Base-by-base conservation (phyloP, 2,329 filamentous ascomycete genomes). In the Fusarium pilosicola region DNA sequence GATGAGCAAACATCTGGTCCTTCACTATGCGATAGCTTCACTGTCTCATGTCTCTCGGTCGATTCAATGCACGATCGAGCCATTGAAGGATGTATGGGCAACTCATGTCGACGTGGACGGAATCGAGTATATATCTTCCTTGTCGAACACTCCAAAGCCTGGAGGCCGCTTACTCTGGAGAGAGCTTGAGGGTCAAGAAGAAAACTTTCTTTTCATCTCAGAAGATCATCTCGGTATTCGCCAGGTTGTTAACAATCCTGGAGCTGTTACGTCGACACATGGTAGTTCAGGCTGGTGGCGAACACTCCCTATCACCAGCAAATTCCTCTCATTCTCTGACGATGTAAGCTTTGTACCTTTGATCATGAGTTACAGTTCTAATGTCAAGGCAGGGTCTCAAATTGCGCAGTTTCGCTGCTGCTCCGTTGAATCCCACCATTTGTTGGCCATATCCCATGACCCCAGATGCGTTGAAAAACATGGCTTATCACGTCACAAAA, bases 141-240 rank as follows among this genome's bases (percentile, higher is more conserved):
- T 72, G 17, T 72, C 68, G 6, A 74, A 74, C 18, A 22, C 6
- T 6, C 45, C 41, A 15, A 15, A n/a, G 10, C 34, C 22, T 6
- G 70, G 48, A 3, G 45, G 32, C 17, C 52, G 52, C 7, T 6
- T 71, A 8, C 39, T 73, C 24, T 73, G 70, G 70, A 34, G 36
- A 11, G 57, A 59, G 24, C 2, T 14, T 0, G 1, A 28, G 4
- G 34, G 7, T 1, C n/a, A 30, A 7, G 30, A 45, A 10, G 48
- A 30, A 8, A 48, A 32, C 18, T 30, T n/a, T 26, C 20, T 74
- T 26, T 74, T 49, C 34, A 48, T 74, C 5, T 60, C 57, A 17
- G 71, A 74, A 24, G 71, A 74, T 38, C 51, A 74, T n/a, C 22
- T 74, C 17, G 71, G 71, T 12, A 69, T 74, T 30, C 62, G 57